Conservation (phyloP, 331 rosid genomes). For the Saraca asoca region DNA sequence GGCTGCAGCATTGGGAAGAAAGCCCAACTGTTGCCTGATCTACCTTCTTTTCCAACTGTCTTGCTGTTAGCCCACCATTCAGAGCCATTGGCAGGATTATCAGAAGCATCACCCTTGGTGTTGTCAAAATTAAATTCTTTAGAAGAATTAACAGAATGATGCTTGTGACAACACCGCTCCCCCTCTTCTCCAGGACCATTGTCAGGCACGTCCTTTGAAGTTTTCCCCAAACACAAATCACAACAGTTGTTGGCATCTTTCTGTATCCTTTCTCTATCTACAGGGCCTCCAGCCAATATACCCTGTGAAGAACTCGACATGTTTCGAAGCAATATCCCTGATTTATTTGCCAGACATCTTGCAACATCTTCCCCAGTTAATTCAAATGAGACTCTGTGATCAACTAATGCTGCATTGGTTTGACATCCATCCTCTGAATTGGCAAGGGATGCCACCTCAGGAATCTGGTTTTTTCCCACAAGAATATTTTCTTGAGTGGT, state of each 20-base stretch:
- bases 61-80: conserved; percentile 87
- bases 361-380: conserved; percentile 96
- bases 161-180: conserved; percentile 59
- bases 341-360: conserved; percentile 81
- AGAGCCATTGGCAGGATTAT: conserved; percentile 53
- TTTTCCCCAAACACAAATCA: conserved; percentile 41
- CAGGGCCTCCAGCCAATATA: conserved; percentile 44
- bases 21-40: conserved; percentile 76
- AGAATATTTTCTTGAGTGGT: conserved; percentile 39
- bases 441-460: conserved; percentile 60
- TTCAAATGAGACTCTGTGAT: conserved; percentile 94
- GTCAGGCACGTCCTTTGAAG: conserved; percentile 46
- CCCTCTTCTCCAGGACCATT: conserved; percentile 47
- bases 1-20: conserved; percentile 92
- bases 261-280: conserved; percentile 44
- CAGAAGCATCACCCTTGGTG: conserved; percentile 61
- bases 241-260: conserved; percentile 34
- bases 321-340: conserved; percentile 50
- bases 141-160: conserved; percentile 61
- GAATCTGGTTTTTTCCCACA: conserved; percentile 48
- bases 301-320: conserved; percentile 57
- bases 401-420: conserved; percentile 46
- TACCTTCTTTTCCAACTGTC: conserved; percentile 64
- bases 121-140: conserved; percentile 91
- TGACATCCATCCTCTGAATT: conserved; percentile 62